A percentile compares a stretch with the other conserved stretches of the same genome.
Conservation (phyloP, 306 rosid genomes). For the Trifolium pratense region DNA sequence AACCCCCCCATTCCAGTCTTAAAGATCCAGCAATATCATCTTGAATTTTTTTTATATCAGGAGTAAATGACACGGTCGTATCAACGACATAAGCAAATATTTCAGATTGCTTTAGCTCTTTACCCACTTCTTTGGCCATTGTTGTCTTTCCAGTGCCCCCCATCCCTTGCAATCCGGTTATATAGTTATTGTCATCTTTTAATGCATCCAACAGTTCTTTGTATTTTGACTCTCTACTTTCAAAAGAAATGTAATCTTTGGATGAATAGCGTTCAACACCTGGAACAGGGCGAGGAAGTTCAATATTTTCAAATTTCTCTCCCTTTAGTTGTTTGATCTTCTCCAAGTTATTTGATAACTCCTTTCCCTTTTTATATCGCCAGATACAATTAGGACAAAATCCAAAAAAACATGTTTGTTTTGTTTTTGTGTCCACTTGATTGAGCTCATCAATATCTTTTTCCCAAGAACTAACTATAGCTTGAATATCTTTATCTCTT, state of each 20-base stretch:
- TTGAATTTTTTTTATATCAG: neutral
- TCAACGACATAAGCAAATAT: neutral
- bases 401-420: slow-evolving; percentile 9
- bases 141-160: slow-evolving; percentile 37
- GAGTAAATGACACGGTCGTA: neutral
- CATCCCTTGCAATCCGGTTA: slow-evolving; percentile 11
- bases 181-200: neutral
- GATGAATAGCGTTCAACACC: neutral
- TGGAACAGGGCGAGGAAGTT: neutral
- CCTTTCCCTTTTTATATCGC: slow-evolving; percentile 24
- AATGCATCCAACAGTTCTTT: neutral
- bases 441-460: neutral
- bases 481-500: neutral
- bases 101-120: neutral
- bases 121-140: slow-evolving; percentile 17
- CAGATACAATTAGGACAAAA: slow-evolving; percentile 17
- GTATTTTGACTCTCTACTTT: neutral
- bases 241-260: neutral
- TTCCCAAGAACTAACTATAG: neutral
- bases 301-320: neutral
- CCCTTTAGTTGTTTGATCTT: neutral
- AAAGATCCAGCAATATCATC: slow-evolving; percentile 9
- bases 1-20: fast-evolving
- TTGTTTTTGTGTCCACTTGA: neutral
- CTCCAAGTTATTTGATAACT: neutral